Percentiles rank a stretch among this genome's conserved stretches.
These are phyloP conservation scores for Vaccinium corymbosum DNA, from an alignment of 148 eudicot genomes.

Conservation along the genomic window DNA sequence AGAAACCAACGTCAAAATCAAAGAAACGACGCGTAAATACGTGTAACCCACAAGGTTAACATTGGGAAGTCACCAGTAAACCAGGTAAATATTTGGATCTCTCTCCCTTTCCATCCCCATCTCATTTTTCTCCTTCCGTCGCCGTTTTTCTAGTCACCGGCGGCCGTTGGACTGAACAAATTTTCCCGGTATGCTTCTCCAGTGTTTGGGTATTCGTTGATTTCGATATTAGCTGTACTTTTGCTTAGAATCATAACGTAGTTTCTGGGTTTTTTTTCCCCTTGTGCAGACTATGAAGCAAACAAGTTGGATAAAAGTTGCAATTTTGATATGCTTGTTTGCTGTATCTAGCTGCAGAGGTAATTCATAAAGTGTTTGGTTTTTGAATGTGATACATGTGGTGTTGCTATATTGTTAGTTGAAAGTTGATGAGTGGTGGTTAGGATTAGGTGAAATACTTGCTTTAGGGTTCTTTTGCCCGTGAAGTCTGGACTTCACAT, in stretches of 20 bases:
- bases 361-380: neutral
- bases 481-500: neutral
- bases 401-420: neutral
- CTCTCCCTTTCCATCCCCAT: neutral
- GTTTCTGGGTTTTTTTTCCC: neutral
- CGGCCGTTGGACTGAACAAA: neutral
- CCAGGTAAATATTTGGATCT: too few relatives aligned
- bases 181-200: neutral
- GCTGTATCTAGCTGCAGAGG: slow-evolving; percentile 17
- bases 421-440: neutral
- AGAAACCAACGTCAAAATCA: neutral
- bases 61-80: neutral
- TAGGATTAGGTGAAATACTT: neutral
- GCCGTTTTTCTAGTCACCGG: neutral
- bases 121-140: neutral
- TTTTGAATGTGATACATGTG: neutral
- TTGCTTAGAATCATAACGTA: neutral
- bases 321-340: slow-evolving; percentile 16
- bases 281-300: slow-evolving; percentile 21
- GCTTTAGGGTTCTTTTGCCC: neutral
- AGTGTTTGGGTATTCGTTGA: neutral
- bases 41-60: neutral
- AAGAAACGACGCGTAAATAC: neutral
- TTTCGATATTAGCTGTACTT: neutral
- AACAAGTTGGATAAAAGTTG: slow-evolving; percentile 20